A percentile compares a stretch with the other conserved stretches of the same genome.
These are phyloP conservation scores for Physcomitrium patens DNA, from an alignment of 225 moss, liverwort and hornwort genomes.

Conservation along the genomic window DNA sequence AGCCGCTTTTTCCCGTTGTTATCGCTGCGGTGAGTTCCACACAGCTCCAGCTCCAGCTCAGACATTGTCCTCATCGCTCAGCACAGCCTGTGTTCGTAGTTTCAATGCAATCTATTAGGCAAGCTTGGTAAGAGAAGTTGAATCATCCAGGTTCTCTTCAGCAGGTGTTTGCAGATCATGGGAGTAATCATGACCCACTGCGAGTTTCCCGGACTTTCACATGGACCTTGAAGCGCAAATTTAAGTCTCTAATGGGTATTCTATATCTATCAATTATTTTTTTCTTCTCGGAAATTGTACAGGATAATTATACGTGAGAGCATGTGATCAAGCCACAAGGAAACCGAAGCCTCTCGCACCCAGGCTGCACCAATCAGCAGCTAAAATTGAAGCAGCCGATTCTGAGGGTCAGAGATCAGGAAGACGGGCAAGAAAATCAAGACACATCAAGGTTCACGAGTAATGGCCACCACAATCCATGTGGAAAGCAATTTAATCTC, in stretches of 20 bases:
- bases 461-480: too few species aligned
- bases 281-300: slow-evolving; percentile 2
- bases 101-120: not conserved
- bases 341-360: slow-evolving; percentile 34
- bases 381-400: slow-evolving; percentile 26
- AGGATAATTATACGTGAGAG: slow-evolving; percentile 60
- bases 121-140: too few species aligned
- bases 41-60: too few species aligned
- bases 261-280: not conserved
- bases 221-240: slow-evolving; percentile 56
- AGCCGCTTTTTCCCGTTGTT: too few species aligned
- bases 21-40: too few species aligned
- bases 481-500: too few species aligned
- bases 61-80: too few species aligned
- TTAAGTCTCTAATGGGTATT: not conserved
- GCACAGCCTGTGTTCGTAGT: not conserved
- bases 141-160: slow-evolving; percentile 15
- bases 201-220: slow-evolving; percentile 54
- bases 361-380: slow-evolving; percentile 33
- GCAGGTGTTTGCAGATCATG: slow-evolving; percentile 72
- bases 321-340: slow-evolving; percentile 28
- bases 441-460: too few species aligned
- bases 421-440: too few species aligned
- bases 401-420: too few species aligned
- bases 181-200: slow-evolving; percentile 50